A percentile compares a stretch with the other conserved stretches of the same genome.
Conservation (phyloP, 176 grass and related monocot genomes). For the Triticum dicoccoides region DNA sequence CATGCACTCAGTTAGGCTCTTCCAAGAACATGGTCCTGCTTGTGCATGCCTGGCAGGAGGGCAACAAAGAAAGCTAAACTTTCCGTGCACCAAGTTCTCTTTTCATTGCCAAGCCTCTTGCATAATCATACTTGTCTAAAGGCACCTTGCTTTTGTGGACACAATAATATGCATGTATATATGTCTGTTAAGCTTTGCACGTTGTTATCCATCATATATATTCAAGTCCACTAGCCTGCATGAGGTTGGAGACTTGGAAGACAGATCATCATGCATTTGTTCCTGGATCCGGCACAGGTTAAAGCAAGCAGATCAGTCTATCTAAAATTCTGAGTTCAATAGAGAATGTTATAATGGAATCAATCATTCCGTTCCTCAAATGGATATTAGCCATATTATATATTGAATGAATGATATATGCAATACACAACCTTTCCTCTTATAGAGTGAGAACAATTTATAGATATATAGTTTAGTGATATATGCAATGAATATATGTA, state of each 20-base stretch:
- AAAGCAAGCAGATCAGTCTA: constrained; percentile 13
- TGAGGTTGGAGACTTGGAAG: constrained; percentile 30
- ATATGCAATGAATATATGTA: too few relatives aligned
- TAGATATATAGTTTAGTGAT: too few relatives aligned
- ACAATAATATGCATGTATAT: constrained; percentile 8
- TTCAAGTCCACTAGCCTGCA: neutral
- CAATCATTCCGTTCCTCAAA: neutral
- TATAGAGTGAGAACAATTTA: too few relatives aligned
- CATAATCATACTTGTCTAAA: constrained; percentile 52
- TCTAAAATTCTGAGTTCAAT: neutral
- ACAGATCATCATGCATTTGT: constrained; percentile 36
- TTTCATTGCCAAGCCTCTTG: constrained; percentile 6
- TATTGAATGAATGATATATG: too few relatives aligned
- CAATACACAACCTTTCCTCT: too few relatives aligned
- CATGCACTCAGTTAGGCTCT: neutral
- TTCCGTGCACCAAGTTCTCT: neutral
- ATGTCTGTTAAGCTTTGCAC: neutral
- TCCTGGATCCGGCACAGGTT: neutral
- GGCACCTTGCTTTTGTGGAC: constrained; percentile 30
- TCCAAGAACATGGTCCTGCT: neutral
- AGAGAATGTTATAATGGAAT: constrained; percentile 16
- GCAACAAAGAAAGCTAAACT: neutral
- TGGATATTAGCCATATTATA: neutral
- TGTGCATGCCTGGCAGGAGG: neutral
- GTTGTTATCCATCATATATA: too few relatives aligned